Base-by-base conservation (phyloP, 2,329 filamentous ascomycete genomes). In the Ilyonectria sp. region DNA sequence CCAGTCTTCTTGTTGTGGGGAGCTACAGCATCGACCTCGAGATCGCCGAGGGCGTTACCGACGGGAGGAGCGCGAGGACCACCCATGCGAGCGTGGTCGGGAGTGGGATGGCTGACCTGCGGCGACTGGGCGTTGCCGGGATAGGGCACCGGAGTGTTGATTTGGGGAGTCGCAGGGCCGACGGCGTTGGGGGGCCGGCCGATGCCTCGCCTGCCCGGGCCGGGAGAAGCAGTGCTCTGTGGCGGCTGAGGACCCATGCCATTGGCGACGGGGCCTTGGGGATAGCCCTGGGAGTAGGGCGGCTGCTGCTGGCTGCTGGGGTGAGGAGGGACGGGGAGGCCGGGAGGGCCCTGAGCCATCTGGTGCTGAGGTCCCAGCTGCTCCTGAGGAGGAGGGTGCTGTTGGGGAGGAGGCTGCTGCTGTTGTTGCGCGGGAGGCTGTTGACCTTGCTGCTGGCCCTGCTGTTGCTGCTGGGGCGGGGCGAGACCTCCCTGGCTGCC, bases 1-100 rank as follows among this genome's bases (percentile, higher is more conserved):
- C 94, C 93, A 64, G 94, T 93, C 79, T 95, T 95, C 87, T 98
- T 98, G 71, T 94, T 90, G 74, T 94, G 91, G 2, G 92, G 89
- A 33, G 95, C 94, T 46, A 98, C 87, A 68, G 94, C 90, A 68
- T 98, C 94, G 7, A 93, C 90, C 74, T 97, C 94, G 67, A 98
- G 88, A 72, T 98, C 95, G 58, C 93, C 93, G 31, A 98, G 87
- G 60, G 92, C 89, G 75, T 89, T 88, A 78, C 86, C 86, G 78
- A 86, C 82, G 71, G 84, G 87, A 35, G 83, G 80, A 26, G 83
- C 81, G 44, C 85, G 84, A 59, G 86, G 86, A 26, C 84, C 86
- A 56, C 80, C 82, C 81, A 89, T 86, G 53, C 87, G 85, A 66
- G 81, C 79, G 84, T 85, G 94, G 84, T 89, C 88, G n/a, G 89